A percentile compares a stretch with the other conserved stretches of the same genome.
Conservation (phyloP, 2,329 filamentous ascomycete species). For the Leptographium lundbergii region DNA sequence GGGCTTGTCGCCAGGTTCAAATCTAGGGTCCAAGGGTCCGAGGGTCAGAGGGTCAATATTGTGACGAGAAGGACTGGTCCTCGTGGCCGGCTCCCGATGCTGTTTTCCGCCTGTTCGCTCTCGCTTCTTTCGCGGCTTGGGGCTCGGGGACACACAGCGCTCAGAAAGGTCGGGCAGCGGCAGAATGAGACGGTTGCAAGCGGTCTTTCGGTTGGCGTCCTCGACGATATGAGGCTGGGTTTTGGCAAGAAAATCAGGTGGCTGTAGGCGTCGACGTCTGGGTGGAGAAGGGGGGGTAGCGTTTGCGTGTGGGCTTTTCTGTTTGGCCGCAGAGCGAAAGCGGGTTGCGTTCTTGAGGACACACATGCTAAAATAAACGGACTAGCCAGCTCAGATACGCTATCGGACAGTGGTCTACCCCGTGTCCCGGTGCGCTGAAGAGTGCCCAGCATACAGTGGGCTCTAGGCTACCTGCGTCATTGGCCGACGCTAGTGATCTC, state of each 20-base stretch:
- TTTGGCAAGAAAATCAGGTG: not conserved
- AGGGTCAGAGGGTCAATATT: not conserved
- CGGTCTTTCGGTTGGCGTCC: not conserved
- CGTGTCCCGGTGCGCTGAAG: not conserved
- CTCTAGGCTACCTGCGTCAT: not conserved
- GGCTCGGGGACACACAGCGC: not conserved
- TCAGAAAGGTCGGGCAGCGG: not conserved
- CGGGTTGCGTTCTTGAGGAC: not conserved
- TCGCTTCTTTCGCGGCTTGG: too few species aligned
- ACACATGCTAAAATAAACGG: not conserved
- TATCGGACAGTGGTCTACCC: not conserved
- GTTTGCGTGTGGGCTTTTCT: too few species aligned
- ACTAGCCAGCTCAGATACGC: too few species aligned
- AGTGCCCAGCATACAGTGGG: not conserved
- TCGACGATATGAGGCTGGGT: not conserved
- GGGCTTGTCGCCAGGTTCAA: not conserved
- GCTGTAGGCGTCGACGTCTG: not conserved
- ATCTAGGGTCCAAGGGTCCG: not conserved
- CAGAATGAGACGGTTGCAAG: not conserved
- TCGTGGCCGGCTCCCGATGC: too few species aligned
- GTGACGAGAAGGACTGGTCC: too few species aligned
- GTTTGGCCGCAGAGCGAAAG: not conserved
- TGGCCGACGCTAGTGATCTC: not conserved
- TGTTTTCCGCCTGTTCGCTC: too few species aligned
- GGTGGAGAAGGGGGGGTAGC: not conserved